Evolutionary conservation across 768 basidiomycete genomes (phyloP).

Genomic region (Austroboletus eburneus): DNA sequence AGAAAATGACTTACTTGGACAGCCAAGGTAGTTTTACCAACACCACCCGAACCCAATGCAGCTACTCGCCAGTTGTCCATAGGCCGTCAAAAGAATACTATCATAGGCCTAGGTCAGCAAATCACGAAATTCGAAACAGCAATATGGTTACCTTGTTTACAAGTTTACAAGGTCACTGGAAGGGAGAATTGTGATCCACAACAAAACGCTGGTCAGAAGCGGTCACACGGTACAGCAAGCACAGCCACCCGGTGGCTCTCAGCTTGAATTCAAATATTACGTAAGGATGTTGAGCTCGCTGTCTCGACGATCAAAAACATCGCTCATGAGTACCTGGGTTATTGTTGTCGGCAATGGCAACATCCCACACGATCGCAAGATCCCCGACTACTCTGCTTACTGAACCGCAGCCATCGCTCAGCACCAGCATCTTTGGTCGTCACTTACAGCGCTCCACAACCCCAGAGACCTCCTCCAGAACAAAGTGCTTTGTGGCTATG

Average conservation of each 20-base stretch:
- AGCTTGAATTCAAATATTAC: too few relatives aligned
- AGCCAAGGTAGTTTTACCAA: constrained; percentile 94
- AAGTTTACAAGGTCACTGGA: too few relatives aligned
- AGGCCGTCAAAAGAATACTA: too few relatives aligned
- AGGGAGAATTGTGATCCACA: too few relatives aligned
- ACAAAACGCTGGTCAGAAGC: too few relatives aligned
- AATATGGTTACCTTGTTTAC: too few relatives aligned
- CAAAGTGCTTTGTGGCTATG: constrained; percentile 86
- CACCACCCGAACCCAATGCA: constrained; percentile 94
- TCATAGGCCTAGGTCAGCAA: too few relatives aligned
- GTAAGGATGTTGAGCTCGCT: constrained; percentile 22
- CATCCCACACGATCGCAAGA: constrained; percentile 9
- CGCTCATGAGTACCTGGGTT: constrained; percentile 5
- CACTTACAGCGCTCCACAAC: constrained; percentile 56
- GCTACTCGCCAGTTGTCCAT: constrained; percentile 97
- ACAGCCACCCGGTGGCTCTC: too few relatives aligned
- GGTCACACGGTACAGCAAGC: too few relatives aligned
- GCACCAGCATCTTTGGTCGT: constrained; percentile 41
- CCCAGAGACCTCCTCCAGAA: constrained; percentile 64
- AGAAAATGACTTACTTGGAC: constrained; percentile 65
- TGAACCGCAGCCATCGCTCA: constrained; percentile 61
- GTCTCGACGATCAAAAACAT: constrained; percentile 20
- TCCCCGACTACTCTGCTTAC: constrained; percentile 72
- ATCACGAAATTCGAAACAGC: too few relatives aligned
- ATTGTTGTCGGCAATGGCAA: constrained; percentile 6